Conservation (phyloP, 225 moss, liverwort and hornwort genomes). For the Bryum argenteum region DNA sequence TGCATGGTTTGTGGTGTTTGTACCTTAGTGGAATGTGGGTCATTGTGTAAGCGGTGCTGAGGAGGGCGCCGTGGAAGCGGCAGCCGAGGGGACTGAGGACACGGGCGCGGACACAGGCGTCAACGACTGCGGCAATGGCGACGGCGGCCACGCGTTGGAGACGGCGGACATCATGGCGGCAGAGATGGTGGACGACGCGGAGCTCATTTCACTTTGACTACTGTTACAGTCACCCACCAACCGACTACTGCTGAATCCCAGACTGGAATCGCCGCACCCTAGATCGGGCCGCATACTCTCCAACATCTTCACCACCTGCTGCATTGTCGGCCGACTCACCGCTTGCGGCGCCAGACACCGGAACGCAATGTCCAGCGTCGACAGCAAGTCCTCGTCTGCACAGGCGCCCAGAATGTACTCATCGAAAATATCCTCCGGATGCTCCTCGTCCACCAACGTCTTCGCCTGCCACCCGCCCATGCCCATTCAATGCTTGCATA, state of each 20-base stretch:
- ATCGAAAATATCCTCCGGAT: conserved; percentile 77
- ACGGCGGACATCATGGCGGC: conserved; percentile 1
- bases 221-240: conserved; percentile 14
- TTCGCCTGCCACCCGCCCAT: conserved; percentile 52
- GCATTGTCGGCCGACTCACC: conserved; percentile 65
- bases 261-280: conserved; percentile 25
- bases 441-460: conserved; percentile 57
- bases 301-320: conserved; percentile 77
- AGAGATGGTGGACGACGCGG: conserved; percentile 25
- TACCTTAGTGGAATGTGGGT: not conserved
- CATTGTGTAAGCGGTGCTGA: not conserved
- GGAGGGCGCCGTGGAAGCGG: not conserved
- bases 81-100: not conserved
- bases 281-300: conserved; percentile 40
- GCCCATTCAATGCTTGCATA: too few species aligned
- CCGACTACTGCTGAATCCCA: conserved; percentile 38
- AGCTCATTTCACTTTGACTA: conserved; percentile 33
- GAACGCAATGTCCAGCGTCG: conserved; percentile 65
- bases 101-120: not conserved
- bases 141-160: not conserved
- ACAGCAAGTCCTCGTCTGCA: conserved; percentile 69
- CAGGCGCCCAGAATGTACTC: conserved; percentile 56
- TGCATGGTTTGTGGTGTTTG: too few species aligned
- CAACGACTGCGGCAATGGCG: not conserved
- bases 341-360: conserved; percentile 66